phyloP scores from a whole-genome alignment of 2,329 filamentous ascomycete genomes.

The Diaporthe vaccinii region DNA sequence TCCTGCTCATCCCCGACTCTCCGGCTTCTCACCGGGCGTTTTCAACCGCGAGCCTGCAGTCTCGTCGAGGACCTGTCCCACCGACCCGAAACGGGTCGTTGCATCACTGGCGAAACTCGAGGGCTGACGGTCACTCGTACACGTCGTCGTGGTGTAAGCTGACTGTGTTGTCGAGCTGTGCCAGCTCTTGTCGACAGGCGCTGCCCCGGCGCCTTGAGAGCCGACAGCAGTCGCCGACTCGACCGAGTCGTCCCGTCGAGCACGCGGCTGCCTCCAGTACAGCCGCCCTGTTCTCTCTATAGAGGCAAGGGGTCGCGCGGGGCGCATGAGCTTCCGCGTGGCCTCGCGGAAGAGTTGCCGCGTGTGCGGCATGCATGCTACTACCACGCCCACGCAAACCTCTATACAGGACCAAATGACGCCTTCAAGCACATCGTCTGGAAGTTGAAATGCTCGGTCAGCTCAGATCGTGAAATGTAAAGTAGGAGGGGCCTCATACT shows the following conservation, averaged over 20 bases:
- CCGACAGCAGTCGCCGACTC: conserved; percentile 1
- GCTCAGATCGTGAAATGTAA: neutral
- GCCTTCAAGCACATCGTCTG: neutral
- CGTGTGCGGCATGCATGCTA: conserved; percentile 25
- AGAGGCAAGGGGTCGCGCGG: neutral
- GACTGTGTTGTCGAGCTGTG: neutral
- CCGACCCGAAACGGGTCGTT: neutral
- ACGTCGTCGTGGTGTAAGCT: neutral
- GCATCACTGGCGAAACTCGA: conserved; percentile 16
- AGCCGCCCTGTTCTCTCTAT: neutral
- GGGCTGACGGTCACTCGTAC: neutral
- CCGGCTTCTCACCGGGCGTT: neutral
- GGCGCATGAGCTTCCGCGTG: neutral
- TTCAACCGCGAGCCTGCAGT: neutral
- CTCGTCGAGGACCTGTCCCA: neutral
- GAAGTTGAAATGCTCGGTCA: neutral
- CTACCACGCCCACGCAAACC: neutral
- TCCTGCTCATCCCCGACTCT: neutral
- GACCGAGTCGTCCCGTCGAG: neutral
- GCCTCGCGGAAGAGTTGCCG: conserved; percentile 14
- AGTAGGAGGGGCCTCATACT: neutral
- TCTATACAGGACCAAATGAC: conserved; percentile 15
- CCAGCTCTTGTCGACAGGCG: conserved; percentile 6
- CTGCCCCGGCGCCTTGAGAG: neutral
- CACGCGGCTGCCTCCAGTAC: neutral